Base-by-base conservation (phyloP, 495 filamentous ascomycete genomes). In the Neurospora hispaniola region DNA sequence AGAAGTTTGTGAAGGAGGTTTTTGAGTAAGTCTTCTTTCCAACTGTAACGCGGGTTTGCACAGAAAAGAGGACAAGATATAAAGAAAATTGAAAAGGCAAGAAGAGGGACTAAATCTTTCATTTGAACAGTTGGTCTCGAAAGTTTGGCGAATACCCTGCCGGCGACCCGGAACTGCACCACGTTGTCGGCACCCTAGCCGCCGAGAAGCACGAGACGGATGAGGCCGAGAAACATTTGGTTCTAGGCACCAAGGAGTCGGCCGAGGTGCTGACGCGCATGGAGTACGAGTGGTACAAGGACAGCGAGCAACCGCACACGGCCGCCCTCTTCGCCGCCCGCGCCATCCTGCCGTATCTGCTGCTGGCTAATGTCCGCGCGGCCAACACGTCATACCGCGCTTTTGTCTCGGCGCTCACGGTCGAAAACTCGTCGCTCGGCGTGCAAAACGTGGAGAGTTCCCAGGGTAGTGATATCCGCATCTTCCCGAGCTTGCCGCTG, bases 161-260 rank as follows among this genome's bases (percentile, higher is more conserved):
- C 74, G 96, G 96, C 66, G 96, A 99, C 76, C 93, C 96, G 6
- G 96, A 98, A 73, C 84, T 99, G 72, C 96, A 99, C 79, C 94
- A 98, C 83, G 94, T 96, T 69, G 91, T 91, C 27, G 96, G 96
- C 54, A 90, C 89, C 10, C 84, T 98, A 39, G 97, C 92, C 79
- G 94, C 94, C 12, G 92, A 96, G 81, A 94, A 97, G 78, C 89
- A 92, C 79, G 92, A 97, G 69, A 88, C 90, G 12, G 97, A 97
- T 82, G 94, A 96, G 42, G 95, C 96, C 16, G 96, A 99, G 80
- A 88, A 89, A 76, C 96, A 99, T 82, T 86, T 99, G 62, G 80
- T 93, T 23, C 86, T 98, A 40, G 96, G 96, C 74, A 98, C 94
- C 11, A 93, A 91, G 75, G 94, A 96, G 79, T 96, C 93, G 12